phyloP scores from a whole-genome alignment of 2,329 filamentous ascomycete genomes.

The Pseudonectria foliicola region DNA sequence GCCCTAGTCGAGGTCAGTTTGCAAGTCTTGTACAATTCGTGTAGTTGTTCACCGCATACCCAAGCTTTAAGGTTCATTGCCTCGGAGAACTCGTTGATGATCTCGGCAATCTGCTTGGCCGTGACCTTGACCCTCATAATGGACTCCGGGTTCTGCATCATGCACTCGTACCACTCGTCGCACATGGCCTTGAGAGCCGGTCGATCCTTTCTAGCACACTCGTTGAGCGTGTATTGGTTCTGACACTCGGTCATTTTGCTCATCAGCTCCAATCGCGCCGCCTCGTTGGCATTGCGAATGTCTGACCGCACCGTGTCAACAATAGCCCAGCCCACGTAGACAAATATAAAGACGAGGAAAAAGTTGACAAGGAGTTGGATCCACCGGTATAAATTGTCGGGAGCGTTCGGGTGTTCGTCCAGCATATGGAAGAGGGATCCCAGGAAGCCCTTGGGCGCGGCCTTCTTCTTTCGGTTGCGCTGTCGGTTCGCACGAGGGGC shows the following conservation, averaged over 20 bases:
- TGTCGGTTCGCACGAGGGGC: slow-evolving; percentile 14
- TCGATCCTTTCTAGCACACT: slow-evolving; percentile 57
- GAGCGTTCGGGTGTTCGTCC: slow-evolving; percentile 51
- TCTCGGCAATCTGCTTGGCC: slow-evolving; percentile 81
- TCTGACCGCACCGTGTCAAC: slow-evolving; percentile 66
- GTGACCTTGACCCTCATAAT: slow-evolving; percentile 75
- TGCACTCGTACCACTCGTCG: slow-evolving; percentile 77
- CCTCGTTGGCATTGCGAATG: slow-evolving; percentile 63
- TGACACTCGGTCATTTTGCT: slow-evolving; percentile 68
- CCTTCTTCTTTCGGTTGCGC: slow-evolving; percentile 18
- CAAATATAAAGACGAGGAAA: slow-evolving; percentile 45
- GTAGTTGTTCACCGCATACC: slow-evolving; percentile 31
- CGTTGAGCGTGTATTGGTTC: slow-evolving; percentile 67
- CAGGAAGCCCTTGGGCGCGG: slow-evolving; percentile 22
- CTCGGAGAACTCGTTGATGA: slow-evolving; percentile 90
- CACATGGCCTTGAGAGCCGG: slow-evolving; percentile 71
- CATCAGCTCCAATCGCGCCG: slow-evolving; percentile 61
- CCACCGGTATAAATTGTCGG: slow-evolving; percentile 53
- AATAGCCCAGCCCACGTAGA: slow-evolving; percentile 64
- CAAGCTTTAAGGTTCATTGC: slow-evolving; percentile 77
- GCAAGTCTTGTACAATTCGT: neutral
- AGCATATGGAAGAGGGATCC: slow-evolving; percentile 44
- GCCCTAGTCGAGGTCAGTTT: slow-evolving; percentile 29
- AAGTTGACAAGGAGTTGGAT: slow-evolving; percentile 57
- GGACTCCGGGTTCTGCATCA: slow-evolving; percentile 72